phyloP scores from a whole-genome alignment of 148 eudicot genomes.

The Hydrangea macrophylla region DNA sequence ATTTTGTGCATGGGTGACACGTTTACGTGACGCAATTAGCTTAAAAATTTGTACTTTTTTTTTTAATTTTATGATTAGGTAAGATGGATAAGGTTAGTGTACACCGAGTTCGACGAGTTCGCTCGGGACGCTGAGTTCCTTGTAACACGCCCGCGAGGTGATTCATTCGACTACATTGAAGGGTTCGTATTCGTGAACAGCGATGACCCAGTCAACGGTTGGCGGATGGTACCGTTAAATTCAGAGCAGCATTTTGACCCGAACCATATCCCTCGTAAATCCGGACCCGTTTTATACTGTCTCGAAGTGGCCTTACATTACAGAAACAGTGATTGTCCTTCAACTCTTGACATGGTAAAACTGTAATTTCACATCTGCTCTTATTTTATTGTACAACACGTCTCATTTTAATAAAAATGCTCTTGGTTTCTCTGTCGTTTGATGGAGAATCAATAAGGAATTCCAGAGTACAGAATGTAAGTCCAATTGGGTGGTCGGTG shows the following conservation, averaged over 20 bases:
- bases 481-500: too few relatives aligned
- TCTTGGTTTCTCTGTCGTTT: neutral
- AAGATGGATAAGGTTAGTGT: conserved; percentile 90
- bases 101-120: conserved; percentile 65
- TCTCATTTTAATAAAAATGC: neutral
- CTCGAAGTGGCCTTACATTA: conserved; percentile 76
- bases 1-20: neutral
- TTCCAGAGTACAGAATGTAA: too few relatives aligned
- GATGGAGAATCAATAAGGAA: neutral
- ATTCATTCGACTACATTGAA: conserved; percentile 74
- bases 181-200: conserved; percentile 83
- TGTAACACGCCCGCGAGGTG: conserved; percentile 38
- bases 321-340: conserved; percentile 24
- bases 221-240: conserved; percentile 58
- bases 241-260: conserved; percentile 52
- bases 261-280: conserved; percentile 32
- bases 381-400: neutral
- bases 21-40: neutral
- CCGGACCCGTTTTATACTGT: conserved; percentile 73
- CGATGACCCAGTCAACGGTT: conserved; percentile 75
- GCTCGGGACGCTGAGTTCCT: conserved; percentile 70
- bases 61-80: conserved; percentile 41
- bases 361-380: neutral
- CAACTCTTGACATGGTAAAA: conserved; percentile 42
- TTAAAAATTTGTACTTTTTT: too few relatives aligned